phyloP scores from a whole-genome alignment of 495 filamentous ascomycete species.

The Penicillium desertorum region DNA sequence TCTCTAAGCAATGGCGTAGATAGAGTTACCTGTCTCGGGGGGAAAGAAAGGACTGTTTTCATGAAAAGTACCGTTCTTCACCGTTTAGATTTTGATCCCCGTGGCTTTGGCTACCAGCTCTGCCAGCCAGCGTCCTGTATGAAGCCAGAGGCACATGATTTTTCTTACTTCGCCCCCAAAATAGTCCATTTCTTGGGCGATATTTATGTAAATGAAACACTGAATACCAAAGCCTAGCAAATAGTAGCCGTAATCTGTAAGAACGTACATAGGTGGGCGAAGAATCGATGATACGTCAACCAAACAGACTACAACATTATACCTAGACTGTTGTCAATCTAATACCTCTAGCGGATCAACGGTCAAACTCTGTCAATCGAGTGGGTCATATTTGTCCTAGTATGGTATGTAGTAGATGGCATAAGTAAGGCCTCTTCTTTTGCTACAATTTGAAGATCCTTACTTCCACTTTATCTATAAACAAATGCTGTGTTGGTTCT shows the following conservation, averaged over 20 bases:
- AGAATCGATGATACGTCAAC: neutral
- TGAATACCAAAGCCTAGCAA: neutral
- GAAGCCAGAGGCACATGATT: no score
- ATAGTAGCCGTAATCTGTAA: neutral
- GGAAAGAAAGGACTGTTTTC: no score
- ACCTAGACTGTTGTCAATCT: neutral
- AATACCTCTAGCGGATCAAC: neutral
- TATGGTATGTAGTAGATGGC: neutral
- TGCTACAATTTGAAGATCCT: neutral
- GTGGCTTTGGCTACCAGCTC: no score
- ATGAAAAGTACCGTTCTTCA: no score
- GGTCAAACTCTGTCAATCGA: neutral
- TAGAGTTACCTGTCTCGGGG: no score
- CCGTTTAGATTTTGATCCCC: no score
- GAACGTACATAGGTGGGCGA: neutral
- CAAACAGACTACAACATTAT: neutral
- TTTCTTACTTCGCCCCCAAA: no score
- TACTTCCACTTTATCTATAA: neutral
- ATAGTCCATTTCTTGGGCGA: no score
- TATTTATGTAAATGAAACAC: no score
- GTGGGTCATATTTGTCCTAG: neutral
- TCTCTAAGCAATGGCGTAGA: neutral
- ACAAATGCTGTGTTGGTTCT: neutral
- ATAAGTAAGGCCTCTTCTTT: neutral
- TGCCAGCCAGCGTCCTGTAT: no score